Evolutionary conservation across 2,329 filamentous ascomycete species (phyloP).

Genomic region (Grosmannia clavigera): DNA sequence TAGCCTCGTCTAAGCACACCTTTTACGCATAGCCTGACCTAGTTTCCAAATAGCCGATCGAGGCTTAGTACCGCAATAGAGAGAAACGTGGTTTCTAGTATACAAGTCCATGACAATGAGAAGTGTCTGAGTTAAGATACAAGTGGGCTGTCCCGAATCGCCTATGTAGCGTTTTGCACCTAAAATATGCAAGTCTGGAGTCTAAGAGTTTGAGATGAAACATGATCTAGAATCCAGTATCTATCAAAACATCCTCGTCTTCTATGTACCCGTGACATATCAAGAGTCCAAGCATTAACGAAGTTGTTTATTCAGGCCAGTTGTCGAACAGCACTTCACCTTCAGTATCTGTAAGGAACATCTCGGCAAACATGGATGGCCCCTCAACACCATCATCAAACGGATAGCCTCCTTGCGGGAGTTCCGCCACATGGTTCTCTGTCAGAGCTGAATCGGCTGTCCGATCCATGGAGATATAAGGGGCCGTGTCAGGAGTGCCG

Average conservation of each 20-base stretch:
- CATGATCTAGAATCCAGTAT: not conserved
- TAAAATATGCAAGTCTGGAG: not conserved
- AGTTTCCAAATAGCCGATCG: too few relatives aligned
- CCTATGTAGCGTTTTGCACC: not conserved
- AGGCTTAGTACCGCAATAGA: too few relatives aligned
- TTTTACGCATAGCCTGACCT: too few relatives aligned
- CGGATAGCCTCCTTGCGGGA: not conserved
- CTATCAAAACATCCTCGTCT: not conserved
- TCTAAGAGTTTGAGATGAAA: not conserved
- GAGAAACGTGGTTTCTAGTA: too few relatives aligned
- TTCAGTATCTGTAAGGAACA: too few relatives aligned
- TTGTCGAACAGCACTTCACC: too few relatives aligned
- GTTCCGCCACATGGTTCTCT: not conserved
- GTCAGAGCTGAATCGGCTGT: not conserved
- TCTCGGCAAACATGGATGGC: conserved; percentile 3
- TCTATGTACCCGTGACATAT: not conserved
- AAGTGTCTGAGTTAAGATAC: not conserved
- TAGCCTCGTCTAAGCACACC: too few relatives aligned
- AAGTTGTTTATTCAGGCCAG: not conserved
- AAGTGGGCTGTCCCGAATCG: not conserved
- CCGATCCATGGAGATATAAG: not conserved
- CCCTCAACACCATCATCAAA: not conserved
- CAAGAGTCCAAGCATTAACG: not conserved
- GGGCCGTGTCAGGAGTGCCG: not conserved
- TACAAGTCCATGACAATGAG: too few relatives aligned